Conservation (phyloP, 345 rosid species). For the Syzygium jambos region DNA sequence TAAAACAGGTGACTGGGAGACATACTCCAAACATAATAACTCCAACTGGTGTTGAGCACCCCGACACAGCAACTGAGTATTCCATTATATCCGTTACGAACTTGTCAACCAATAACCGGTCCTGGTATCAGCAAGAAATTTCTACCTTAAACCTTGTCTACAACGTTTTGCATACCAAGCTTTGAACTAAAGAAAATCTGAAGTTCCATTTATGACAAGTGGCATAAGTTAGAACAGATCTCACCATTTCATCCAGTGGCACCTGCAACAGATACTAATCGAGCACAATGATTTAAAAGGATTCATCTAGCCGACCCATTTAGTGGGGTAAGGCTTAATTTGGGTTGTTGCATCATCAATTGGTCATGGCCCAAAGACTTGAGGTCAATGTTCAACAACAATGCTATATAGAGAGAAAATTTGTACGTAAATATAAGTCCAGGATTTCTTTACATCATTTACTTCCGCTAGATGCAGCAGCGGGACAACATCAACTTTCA, state of each 20-base stretch:
- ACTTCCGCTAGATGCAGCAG: constrained; percentile 24
- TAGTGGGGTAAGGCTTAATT: background rate
- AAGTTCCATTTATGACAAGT: background rate
- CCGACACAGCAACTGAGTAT: constrained; percentile 42
- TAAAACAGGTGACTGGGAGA: background rate
- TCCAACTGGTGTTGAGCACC: constrained; percentile 43
- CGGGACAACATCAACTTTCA: constrained; percentile 70
- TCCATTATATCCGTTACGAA: constrained; percentile 50
- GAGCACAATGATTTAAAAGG: background rate
- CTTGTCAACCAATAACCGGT: constrained; percentile 25
- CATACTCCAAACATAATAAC: constrained; percentile 76
- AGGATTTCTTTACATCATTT: background rate
- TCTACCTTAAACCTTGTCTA: background rate
- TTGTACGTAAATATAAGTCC: background rate
- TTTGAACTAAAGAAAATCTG: background rate
- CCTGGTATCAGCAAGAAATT: constrained; percentile 18
- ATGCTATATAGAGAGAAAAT: background rate
- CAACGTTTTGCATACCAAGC: background rate
- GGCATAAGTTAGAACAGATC: background rate
- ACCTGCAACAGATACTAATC: background rate
- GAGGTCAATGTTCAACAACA: background rate
- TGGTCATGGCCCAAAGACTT: background rate
- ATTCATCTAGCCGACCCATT: background rate
- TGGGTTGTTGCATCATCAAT: background rate
- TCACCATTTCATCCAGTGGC: background rate